These are phyloP conservation scores for Taiwanofungus camphoratus DNA, from an alignment of 1,284 basidiomycete species.

Conservation along the genomic window DNA sequence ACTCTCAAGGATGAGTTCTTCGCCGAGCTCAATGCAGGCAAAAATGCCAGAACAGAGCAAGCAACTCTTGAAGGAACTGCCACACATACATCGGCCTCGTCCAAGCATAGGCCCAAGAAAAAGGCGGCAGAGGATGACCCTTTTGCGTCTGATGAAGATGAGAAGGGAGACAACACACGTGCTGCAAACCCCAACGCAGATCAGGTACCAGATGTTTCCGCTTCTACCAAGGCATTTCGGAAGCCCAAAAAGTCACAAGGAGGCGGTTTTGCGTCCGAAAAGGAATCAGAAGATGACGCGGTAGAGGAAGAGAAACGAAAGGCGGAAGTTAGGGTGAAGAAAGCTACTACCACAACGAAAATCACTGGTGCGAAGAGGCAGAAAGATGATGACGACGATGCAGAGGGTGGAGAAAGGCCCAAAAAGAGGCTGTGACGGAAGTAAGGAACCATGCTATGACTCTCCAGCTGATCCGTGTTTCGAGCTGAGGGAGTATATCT, in stretches of 20 bases:
- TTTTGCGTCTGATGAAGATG: conserved; percentile 44
- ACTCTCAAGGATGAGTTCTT: conserved; percentile 55
- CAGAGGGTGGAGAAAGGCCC: conserved; percentile 25
- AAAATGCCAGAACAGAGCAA: conserved; percentile 23
- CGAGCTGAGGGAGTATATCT: background rate
- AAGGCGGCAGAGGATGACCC: conserved; percentile 36
- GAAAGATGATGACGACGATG: conserved; percentile 20
- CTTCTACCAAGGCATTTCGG: conserved; percentile 18
- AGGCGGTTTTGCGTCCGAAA: conserved; percentile 18
- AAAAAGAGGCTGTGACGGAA: conserved; percentile 17
- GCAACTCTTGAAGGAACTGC: conserved; percentile 15
- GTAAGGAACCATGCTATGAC: conserved; percentile 2
- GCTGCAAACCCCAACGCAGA: conserved; percentile 27
- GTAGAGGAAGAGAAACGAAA: conserved; percentile 14
- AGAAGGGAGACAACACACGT: conserved; percentile 20
- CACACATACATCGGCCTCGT: conserved; percentile 17
- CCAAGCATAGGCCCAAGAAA: conserved; percentile 41
- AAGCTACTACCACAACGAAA: conserved; percentile 12
- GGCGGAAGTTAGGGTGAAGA: conserved; percentile 16
- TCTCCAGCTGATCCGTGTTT: background rate
- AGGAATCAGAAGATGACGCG: conserved; percentile 17
- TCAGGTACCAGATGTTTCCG: too few relatives aligned
- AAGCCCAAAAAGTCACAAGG: conserved; percentile 1
- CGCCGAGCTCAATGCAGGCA: conserved; percentile 32
- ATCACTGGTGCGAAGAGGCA: conserved; percentile 10